Percentiles rank a stretch among this genome's conserved stretches.
Evolutionary conservation across 768 basidiomycete species (phyloP).

Genomic region (Pisolithus albus): DNA sequence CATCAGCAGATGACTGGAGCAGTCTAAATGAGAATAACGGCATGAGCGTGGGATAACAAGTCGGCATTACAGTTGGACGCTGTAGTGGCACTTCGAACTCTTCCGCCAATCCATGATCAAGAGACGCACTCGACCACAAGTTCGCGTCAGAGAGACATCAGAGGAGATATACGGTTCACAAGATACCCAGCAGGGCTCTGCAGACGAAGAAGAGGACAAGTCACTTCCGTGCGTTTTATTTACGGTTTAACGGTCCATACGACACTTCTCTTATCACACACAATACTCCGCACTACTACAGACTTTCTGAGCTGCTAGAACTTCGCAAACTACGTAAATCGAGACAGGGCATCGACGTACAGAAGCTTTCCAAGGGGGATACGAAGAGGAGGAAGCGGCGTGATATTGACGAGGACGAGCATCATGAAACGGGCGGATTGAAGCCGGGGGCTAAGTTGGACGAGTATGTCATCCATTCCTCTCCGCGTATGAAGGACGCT

Average conservation of each 20-base stretch:
- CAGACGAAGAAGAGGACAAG: slow-evolving; percentile 32
- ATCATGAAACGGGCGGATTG: slow-evolving; percentile 40
- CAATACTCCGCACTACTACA: slow-evolving; percentile 20
- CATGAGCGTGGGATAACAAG: not conserved
- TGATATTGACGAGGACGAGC: slow-evolving; percentile 28
- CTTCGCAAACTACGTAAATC: slow-evolving; percentile 68
- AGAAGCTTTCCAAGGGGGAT: slow-evolving; percentile 82
- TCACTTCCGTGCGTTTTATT: slow-evolving; percentile 42
- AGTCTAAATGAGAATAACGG: no score
- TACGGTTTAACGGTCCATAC: no score
- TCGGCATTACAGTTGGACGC: not conserved
- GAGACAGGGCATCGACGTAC: slow-evolving; percentile 78
- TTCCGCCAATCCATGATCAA: slow-evolving; percentile 49
- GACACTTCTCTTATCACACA: not conserved
- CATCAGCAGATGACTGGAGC: no score
- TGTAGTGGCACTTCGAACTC: not conserved
- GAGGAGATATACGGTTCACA: slow-evolving; percentile 19
- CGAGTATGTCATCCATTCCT: slow-evolving; percentile 37
- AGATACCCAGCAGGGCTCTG: slow-evolving; percentile 12
- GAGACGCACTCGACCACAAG: slow-evolving; percentile 64
- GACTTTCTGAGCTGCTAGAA: slow-evolving; percentile 79
- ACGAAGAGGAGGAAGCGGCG: slow-evolving; percentile 62
- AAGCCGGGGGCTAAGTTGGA: slow-evolving; percentile 40
- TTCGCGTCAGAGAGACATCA: slow-evolving; percentile 47
- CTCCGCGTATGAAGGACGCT: no score